Evolutionary conservation across 257 asterid species (phyloP), one percentile per base, ranked within the genome.

Genomic region (Solanum medicagineum): DNA sequence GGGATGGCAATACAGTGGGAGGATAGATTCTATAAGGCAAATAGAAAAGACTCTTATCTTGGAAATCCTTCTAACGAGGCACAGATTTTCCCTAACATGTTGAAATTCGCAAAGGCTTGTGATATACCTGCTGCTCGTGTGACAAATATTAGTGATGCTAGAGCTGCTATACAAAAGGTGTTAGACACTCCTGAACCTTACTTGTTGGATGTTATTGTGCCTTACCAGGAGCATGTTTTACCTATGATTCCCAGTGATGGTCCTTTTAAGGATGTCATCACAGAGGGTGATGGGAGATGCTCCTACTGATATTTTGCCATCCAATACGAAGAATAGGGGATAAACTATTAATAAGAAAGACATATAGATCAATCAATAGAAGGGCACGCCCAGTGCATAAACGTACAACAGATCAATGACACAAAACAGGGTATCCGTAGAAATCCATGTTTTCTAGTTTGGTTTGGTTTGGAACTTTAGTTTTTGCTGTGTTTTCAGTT

Each of bases 1-100:
- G 98, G 98, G 20, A 95, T 95, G 98, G 98, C 93, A 70, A 95
- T 91, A 7, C 97, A 95, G 75, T 95, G 98, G 98, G 97, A 94
- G 89, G 98, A 94, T 80, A 90, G 97, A 1, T 95, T 94, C 89
- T 94, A 94, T 77, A 93, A 94, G 91, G 87, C 98, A 5, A 95
- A 94, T 59, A 87, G 98, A 5, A 97, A 98, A 0, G 96, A 95
- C 55, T 93, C 96, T 4, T 94, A 92, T 80, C 93, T 94, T 0
- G 98, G 98, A 59, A 91, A 94, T 57, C 98, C 98, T 71, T 82
- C 94, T 6, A 90, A 91, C 0, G 94, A 92, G 84, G 73, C 90
- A 0, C 87, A 92, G 88, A 91, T 95, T 56, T 95, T 92, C 80
- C 98, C 98, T 0, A 10, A 94, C 56, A 91, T 94, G 98, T 80